Conservation (phyloP, 1,284 basidiomycete genomes). For the Sutorius eximius region DNA sequence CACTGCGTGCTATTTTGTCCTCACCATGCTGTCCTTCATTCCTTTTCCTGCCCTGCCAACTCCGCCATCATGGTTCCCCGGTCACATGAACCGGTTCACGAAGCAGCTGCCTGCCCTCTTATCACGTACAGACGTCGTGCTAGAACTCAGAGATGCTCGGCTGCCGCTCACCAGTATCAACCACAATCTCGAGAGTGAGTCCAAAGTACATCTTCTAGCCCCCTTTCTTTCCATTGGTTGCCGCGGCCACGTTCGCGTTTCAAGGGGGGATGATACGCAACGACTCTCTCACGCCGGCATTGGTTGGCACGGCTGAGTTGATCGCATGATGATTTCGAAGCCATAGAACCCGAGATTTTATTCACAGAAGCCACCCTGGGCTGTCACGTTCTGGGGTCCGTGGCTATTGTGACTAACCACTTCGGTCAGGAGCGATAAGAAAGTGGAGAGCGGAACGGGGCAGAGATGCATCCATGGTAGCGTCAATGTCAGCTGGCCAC, state of each 20-base stretch:
- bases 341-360: slow-evolving; percentile 8
- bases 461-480: slow-evolving; percentile 43
- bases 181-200: slow-evolving; percentile 77
- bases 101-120: slow-evolving; percentile 76
- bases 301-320: slow-evolving; percentile 10
- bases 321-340: slow-evolving; percentile 15
- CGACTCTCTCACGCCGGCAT: slow-evolving; percentile 24
- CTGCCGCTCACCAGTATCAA: slow-evolving; percentile 95
- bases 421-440: slow-evolving; percentile 51
- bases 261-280: neutral
- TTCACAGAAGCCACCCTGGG: slow-evolving; percentile 4
- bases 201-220: neutral
- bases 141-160: slow-evolving; percentile 92
- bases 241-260: slow-evolving; percentile 6
- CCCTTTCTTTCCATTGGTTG: neutral
- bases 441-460: slow-evolving; percentile 67
- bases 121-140: slow-evolving; percentile 84
- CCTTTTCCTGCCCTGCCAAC: slow-evolving; percentile 59
- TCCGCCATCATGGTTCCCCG: slow-evolving; percentile 95
- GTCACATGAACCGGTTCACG: slow-evolving; percentile 93
- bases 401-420: slow-evolving; percentile 20
- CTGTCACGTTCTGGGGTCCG: slow-evolving; percentile 17
- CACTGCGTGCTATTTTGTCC: slow-evolving; percentile 5
- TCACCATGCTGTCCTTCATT: slow-evolving; percentile 44
- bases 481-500: slow-evolving; percentile 20